Evolutionary conservation across 1,139 yeast genomes (phyloP).

Genomic region (Saccharomyces hybrid): DNA sequence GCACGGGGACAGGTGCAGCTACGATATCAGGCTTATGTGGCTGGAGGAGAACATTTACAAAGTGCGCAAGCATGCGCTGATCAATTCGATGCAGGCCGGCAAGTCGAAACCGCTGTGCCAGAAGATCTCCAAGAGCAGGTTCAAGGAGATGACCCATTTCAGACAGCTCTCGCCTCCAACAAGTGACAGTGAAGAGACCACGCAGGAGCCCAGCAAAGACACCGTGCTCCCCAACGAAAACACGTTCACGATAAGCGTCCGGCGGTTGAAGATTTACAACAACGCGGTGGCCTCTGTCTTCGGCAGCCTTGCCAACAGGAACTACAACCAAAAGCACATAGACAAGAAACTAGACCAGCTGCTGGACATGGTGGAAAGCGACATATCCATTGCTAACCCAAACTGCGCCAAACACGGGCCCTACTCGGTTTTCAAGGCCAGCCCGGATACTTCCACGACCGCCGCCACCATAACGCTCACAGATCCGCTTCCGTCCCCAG

Average conservation of each 20-base stretch:
- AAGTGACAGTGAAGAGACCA: neutral
- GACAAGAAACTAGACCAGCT: constrained; percentile 16
- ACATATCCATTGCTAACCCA: neutral
- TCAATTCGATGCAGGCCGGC: constrained; percentile 1
- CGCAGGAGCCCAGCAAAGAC: constrained; percentile 3
- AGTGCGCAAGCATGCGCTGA: constrained; percentile 4
- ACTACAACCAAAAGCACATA: constrained; percentile 19
- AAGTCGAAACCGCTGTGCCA: neutral
- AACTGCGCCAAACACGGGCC: neutral
- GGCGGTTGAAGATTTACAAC: constrained; percentile 28
- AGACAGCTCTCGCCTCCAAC: constrained; percentile 9
- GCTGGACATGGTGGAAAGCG: constrained; percentile 16
- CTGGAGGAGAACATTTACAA: constrained; percentile 18
- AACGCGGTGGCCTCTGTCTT: constrained; percentile 22
- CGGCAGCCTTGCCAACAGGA: constrained; percentile 10
- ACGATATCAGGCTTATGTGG: constrained; percentile 28
- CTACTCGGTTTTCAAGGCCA: neutral
- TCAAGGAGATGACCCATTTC: constrained; percentile 6
- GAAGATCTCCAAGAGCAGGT: neutral
- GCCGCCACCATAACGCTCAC: neutral
- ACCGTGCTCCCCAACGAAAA: constrained; percentile 1
- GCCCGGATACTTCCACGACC: neutral
- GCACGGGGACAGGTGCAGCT: constrained; percentile 22
- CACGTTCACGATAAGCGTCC: constrained; percentile 25
- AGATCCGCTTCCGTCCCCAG: neutral